A percentile compares a stretch with the other conserved stretches of the same genome.
phyloP scores from a whole-genome alignment of 2,329 filamentous ascomycete species.

The Pseudocercospora cruenta region DNA sequence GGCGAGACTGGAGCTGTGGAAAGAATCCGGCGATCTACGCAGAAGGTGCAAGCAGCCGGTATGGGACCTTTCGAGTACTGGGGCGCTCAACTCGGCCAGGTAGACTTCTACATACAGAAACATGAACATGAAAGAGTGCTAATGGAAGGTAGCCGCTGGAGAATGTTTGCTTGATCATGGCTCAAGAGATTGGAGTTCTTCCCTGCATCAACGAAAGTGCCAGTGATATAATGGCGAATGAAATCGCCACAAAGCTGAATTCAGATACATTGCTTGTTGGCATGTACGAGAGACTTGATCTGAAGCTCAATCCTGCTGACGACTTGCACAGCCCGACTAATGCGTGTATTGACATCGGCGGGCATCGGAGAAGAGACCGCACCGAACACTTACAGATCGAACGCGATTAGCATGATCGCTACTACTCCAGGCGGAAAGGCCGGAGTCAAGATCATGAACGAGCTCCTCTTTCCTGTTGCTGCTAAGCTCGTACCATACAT shows the following conservation, averaged over 20 bases:
- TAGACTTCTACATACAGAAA: not conserved
- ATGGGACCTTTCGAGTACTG: constrained; percentile 19
- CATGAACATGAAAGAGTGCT: not conserved
- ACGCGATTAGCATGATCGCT: constrained; percentile 16
- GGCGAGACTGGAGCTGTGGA: constrained; percentile 14
- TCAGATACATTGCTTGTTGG: constrained; percentile 8
- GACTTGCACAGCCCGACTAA: constrained; percentile 7
- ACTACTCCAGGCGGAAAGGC: constrained; percentile 14
- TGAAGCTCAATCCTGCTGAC: constrained; percentile 1
- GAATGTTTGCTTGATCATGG: constrained; percentile 20
- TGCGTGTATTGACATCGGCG: constrained; percentile 16
- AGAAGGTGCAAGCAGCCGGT: constrained; percentile 11
- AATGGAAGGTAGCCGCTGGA: constrained; percentile 8
- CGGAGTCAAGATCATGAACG: constrained; percentile 16
- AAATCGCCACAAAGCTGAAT: not conserved
- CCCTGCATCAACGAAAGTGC: constrained; percentile 10
- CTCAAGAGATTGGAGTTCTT: constrained; percentile 14
- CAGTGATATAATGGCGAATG: constrained; percentile 1
- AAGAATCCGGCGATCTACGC: constrained; percentile 12
- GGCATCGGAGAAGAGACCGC: constrained; percentile 11
- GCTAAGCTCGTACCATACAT: constrained; percentile 18
- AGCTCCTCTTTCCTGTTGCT: constrained; percentile 15
- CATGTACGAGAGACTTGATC: not conserved
- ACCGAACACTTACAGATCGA: constrained; percentile 12
- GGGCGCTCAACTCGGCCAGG: constrained; percentile 8